phyloP scores from a whole-genome alignment of 163 green algal species.

The Volvox carteri region DNA sequence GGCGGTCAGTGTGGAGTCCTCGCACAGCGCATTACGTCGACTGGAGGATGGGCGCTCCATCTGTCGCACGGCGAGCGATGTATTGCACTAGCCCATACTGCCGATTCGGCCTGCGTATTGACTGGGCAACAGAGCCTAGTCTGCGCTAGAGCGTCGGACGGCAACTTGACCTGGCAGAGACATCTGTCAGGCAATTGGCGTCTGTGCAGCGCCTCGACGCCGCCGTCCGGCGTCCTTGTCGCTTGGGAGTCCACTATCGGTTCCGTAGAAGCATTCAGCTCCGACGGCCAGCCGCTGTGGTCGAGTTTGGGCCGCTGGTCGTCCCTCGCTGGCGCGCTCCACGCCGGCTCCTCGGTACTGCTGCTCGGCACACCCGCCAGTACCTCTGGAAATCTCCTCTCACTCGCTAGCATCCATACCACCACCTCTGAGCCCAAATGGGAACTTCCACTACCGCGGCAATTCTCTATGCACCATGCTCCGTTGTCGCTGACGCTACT shows the following conservation, averaged over 20 bases:
- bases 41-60: background rate
- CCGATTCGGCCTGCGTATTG: background rate
- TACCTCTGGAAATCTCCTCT: background rate
- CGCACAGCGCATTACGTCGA: slow-evolving; percentile 1
- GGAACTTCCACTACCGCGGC: background rate
- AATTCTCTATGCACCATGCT: background rate
- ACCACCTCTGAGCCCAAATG: background rate
- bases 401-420: slow-evolving; percentile 9
- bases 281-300: background rate
- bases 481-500: background rate
- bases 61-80: background rate
- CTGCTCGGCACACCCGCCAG: background rate
- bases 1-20: background rate
- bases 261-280: background rate
- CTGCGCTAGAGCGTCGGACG: background rate
- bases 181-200: background rate
- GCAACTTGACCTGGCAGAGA: slow-evolving; percentile 19
- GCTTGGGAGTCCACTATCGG: background rate
- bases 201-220: background rate
- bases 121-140: slow-evolving; percentile 15
- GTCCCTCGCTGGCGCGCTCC: background rate
- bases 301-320: background rate
- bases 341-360: slow-evolving; percentile 4
- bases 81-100: background rate
- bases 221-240: background rate